Evolutionary conservation across 768 basidiomycete genomes (phyloP).

Genomic region (Suillus luteus): DNA sequence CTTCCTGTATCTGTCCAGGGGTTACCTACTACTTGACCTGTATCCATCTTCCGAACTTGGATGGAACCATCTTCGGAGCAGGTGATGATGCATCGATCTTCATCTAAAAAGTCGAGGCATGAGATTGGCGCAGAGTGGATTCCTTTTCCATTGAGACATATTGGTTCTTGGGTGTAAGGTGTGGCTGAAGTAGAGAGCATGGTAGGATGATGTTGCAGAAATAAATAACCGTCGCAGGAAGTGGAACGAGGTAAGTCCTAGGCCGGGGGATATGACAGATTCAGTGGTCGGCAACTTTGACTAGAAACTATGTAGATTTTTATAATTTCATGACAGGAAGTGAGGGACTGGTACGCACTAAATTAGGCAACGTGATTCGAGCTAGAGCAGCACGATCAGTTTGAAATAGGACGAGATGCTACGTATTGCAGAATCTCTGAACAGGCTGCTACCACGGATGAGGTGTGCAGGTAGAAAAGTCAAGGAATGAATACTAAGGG

Average conservation of each 20-base stretch:
- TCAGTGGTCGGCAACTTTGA: background rate
- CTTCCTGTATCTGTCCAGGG: background rate
- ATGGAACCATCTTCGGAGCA: background rate
- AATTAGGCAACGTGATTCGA: background rate
- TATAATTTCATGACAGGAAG: background rate
- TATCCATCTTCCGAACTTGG: background rate
- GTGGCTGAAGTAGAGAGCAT: background rate
- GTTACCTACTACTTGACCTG: background rate
- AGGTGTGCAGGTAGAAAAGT: background rate
- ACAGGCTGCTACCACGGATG: background rate
- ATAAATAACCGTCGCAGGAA: background rate
- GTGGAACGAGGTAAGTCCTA: background rate
- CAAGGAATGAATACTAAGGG: background rate
- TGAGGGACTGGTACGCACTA: background rate
- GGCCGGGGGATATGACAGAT: background rate
- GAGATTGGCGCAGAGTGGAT: background rate
- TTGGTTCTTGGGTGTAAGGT: background rate
- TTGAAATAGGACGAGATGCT: background rate
- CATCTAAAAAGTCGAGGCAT: background rate
- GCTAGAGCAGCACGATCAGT: background rate
- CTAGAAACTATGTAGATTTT: background rate
- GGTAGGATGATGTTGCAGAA: background rate
- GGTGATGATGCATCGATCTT: conserved; percentile 1
- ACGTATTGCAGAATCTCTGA: background rate
- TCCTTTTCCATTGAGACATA: background rate